Conservation (phyloP, 495 filamentous ascomycete species). For the Aspergillus ostianus region DNA sequence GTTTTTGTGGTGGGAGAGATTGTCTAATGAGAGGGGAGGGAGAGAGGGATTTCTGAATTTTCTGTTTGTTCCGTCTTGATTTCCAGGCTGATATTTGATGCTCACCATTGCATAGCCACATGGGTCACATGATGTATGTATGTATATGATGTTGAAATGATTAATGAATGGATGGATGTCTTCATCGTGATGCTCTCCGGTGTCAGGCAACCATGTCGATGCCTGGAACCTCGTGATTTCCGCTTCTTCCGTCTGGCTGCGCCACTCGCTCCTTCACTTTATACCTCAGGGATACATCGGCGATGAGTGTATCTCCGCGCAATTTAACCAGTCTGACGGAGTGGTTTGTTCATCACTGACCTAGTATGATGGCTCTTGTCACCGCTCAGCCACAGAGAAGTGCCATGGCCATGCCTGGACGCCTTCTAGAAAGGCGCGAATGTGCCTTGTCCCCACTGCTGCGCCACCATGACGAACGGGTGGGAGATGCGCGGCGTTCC, state of each 20-base stretch:
- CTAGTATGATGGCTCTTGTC: too few relatives aligned
- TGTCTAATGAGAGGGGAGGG: constrained; percentile 7
- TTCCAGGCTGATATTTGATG: neutral
- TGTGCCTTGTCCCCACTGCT: neutral
- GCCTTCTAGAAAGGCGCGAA: neutral
- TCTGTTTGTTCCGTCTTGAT: neutral
- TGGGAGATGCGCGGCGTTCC: neutral
- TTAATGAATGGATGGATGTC: neutral
- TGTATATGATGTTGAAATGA: neutral
- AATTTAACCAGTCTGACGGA: neutral
- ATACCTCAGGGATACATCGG: too few relatives aligned
- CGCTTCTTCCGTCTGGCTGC: too few relatives aligned
- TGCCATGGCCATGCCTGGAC: too few relatives aligned
- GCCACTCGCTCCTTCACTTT: too few relatives aligned
- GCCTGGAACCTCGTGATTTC: too few relatives aligned
- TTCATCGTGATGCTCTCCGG: neutral
- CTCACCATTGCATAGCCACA: neutral
- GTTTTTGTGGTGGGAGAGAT: constrained; percentile 50
- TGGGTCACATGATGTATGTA: neutral
- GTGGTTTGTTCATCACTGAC: too few relatives aligned
- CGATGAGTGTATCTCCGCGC: neutral
- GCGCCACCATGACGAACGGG: neutral
- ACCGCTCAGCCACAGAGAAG: neutral
- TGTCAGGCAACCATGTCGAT: neutral
- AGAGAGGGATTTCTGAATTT: neutral